Evolutionary conservation across 1,139 yeast species (phyloP), one percentile per base, ranked within the genome.

Genomic region (Saccharomyces hybrid): DNA sequence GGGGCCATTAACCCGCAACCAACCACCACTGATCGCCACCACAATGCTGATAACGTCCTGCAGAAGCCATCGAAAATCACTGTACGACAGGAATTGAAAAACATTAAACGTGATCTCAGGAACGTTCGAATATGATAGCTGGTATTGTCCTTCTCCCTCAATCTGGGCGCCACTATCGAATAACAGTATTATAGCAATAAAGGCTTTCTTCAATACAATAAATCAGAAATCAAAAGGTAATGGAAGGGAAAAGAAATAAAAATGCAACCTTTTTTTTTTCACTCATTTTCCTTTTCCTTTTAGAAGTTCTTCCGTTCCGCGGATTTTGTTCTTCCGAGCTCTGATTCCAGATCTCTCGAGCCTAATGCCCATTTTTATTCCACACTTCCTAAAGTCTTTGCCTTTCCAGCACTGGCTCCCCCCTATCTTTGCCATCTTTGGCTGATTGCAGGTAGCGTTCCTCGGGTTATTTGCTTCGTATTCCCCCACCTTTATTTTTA

Each of bases 1-100:
- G 61, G 67, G 50, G 58, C 71, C 58, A 55, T 64, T 46, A 50
- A 62, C 56, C 59, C 67, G 24, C 4, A 38, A 8, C 24, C 44
- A 9, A 4, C 26, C 3, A 9, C 24, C n/a, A 3, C 24, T 11
- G 24, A 19, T 6, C 55, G 32, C 67, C 55, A 51, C 68, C 56
- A 24, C 65, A 54, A 42, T 65, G 56, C 54, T 64, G 53, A 28
- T 57, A 44, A 38, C 26, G 12, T 9, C 3, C 12, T 19, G 5
- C 57, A 51, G 29, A 56, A 68, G 55, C 54, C 60, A 51, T 53
- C 66, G 64, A 56, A 68, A 61, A 58, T 61, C 55, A 42, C 67
- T 58, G 49, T 66, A 60, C 54, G 57, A 58, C 56, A 69, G 31
- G 58, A 68, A 64, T 47, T 64, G 55, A 57, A 69, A 49, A 47